Evolutionary conservation across 2,329 filamentous ascomycete genomes (phyloP).

Genomic region (Akanthomyces uredinophilus): DNA sequence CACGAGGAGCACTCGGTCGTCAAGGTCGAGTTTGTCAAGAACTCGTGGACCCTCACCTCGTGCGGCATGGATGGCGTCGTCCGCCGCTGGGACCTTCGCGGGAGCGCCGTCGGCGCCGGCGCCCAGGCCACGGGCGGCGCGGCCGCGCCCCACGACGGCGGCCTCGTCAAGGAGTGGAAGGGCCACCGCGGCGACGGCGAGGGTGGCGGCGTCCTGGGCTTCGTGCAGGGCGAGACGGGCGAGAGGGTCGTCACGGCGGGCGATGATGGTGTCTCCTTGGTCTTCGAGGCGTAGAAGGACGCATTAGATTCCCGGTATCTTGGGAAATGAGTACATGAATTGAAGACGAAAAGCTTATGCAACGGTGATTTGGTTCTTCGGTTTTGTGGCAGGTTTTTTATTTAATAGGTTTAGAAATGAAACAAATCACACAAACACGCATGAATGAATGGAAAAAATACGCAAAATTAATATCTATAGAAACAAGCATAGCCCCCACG

Average conservation of each 20-base stretch:
- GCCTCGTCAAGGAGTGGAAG: slow-evolving; percentile 80
- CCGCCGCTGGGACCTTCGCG: slow-evolving; percentile 76
- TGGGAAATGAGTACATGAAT: slow-evolving; percentile 1
- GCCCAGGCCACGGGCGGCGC: slow-evolving; percentile 22
- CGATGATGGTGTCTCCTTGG: slow-evolving; percentile 69
- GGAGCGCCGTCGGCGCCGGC: slow-evolving; percentile 30
- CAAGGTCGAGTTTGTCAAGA: slow-evolving; percentile 79
- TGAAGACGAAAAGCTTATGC: neutral
- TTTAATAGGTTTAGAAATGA: neutral
- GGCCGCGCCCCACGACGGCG: slow-evolving; percentile 45
- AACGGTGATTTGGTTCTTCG: neutral
- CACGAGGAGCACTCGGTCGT: slow-evolving; percentile 89
- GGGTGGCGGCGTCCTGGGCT: slow-evolving; percentile 82
- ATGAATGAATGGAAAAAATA: neutral
- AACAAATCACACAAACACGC: neutral
- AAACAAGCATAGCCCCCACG: too few relatives aligned
- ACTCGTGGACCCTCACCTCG: slow-evolving; percentile 69
- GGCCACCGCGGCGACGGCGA: slow-evolving; percentile 82
- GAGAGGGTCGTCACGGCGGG: slow-evolving; percentile 80
- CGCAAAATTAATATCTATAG: neutral
- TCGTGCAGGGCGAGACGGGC: slow-evolving; percentile 75
- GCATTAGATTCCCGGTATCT: neutral
- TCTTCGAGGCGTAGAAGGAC: slow-evolving; percentile 53
- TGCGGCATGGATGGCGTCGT: slow-evolving; percentile 92
- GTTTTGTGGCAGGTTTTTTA: neutral